Conservation (phyloP, 129 eudicot genomes). For the sunflower (Helianthus annuus) region DNA sequence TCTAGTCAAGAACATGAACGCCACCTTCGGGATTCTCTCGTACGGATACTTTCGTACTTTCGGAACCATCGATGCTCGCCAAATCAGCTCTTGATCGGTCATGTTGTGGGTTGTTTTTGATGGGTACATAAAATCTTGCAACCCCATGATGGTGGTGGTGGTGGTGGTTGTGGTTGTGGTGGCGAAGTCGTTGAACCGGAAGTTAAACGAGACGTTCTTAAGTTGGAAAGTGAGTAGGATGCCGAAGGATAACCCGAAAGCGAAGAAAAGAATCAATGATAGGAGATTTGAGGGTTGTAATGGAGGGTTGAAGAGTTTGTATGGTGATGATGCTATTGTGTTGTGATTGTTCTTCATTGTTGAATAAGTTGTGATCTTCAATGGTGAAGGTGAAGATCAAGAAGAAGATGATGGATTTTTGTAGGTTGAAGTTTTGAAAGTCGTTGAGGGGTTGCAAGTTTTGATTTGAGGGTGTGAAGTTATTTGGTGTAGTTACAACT, state of each 20-base stretch:
- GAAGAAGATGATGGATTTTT: not conserved
- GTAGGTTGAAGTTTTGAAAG: constrained; percentile 20
- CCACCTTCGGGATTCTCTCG: constrained; percentile 47
- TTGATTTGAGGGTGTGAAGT: not conserved
- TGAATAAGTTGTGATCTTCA: not conserved
- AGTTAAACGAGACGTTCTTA: constrained; percentile 28
- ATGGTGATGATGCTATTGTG: constrained; percentile 23
- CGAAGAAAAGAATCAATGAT: constrained; percentile 33
- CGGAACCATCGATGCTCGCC: constrained; percentile 69
- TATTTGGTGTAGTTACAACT: constrained; percentile 30
- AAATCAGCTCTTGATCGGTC: constrained; percentile 49
- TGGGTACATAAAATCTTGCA: constrained; percentile 32
- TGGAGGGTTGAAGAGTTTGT: constrained; percentile 26
- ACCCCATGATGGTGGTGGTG: not conserved
- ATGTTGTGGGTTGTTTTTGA: constrained; percentile 33
- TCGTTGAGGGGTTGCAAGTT: constrained; percentile 1
- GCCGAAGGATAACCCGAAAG: constrained; percentile 32
- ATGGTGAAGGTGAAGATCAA: not conserved
- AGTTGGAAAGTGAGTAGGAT: constrained; percentile 35
- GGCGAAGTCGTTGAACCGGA: constrained; percentile 27
- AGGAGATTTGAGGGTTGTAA: constrained; percentile 35
- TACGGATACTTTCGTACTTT: constrained; percentile 34
- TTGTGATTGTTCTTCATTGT: constrained; percentile 36
- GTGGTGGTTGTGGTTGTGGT: constrained; percentile 14
- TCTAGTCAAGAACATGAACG: constrained; percentile 59